Base-by-base conservation (phyloP, 208 protist genomes). In the Wallacemonas sp. region DNA sequence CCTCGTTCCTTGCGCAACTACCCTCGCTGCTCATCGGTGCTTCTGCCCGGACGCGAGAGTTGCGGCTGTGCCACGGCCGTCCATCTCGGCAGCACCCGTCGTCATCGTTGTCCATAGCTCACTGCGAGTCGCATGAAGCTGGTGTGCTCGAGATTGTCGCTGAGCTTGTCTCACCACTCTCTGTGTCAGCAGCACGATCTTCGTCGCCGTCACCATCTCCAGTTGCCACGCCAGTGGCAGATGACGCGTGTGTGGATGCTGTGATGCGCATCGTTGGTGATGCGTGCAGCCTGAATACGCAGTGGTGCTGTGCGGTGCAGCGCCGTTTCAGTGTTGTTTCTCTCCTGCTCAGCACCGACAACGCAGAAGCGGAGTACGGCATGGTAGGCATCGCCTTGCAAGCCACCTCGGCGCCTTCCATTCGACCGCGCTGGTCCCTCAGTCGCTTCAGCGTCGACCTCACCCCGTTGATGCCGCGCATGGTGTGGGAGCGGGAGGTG, bases 281-380 rank as follows among this genome's bases (percentile, higher is more conserved):
- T 21, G 48, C 30, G 3, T 50, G 60, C 0, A 26, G 29, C 38
- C 38, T 93, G 1, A 78, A 62, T 9, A 41, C 77, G 12, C 24
- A 36, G 2, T 93, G 87, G 84, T 93, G 87, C 67, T 71, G 70
- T 0, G 30, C 79, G 59, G 44, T 90, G 38, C 87, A 93, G 63
- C 78, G 78, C 17, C 26, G 38, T 9, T 61, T 89, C n/a, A 83
- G 82, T 41, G 39, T 89, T 36, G 75, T 57, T 12, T 53, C 79
- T 0, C 75, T 83, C 29, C 58, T 87, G 8, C 63, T 27, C 32
- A 21, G 21, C 17, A n/a, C 33, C 30, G 0, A 26, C 38, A 3
- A 42, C 54, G n/a, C 12, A 52, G 9, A 65, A 21, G 30, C n/a
- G 21, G 30, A 22, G 3, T 3, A 22, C 12, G n/a, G n/a, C n/a